Conservation (phyloP, 192 early-diverging fungal genomes). For the Backusella tuberculispora region DNA sequence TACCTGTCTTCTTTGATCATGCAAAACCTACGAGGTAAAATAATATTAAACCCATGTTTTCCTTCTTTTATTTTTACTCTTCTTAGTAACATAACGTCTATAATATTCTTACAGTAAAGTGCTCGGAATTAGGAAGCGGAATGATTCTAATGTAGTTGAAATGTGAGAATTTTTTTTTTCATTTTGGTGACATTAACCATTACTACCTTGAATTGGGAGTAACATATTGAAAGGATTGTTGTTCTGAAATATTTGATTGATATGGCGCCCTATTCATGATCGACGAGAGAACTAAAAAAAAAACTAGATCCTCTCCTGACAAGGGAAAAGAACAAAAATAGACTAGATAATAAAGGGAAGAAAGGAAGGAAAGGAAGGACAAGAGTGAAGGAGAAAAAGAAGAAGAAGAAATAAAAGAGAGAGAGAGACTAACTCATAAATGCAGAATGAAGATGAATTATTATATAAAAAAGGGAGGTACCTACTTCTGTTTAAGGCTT, state of each 20-base stretch:
- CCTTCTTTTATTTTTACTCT: not conserved
- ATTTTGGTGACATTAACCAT: not conserved
- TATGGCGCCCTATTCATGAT: not conserved
- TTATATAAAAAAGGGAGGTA: constrained; percentile 9
- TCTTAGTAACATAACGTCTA: not conserved
- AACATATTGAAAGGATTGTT: constrained; percentile 20
- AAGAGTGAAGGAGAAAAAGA: not conserved
- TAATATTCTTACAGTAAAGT: not conserved
- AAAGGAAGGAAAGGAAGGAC: constrained; percentile 10
- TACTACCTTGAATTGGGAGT: constrained; percentile 35
- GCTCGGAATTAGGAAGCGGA: constrained; percentile 14
- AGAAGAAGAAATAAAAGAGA: not conserved
- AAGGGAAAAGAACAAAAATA: not conserved
- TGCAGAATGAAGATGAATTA: constrained; percentile 12
- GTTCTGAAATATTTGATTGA: not conserved
- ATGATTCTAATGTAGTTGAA: constrained; percentile 9
- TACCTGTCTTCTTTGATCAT: constrained; percentile 21
- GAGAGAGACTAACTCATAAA: constrained; percentile 6
- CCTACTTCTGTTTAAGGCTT: constrained; percentile 12
- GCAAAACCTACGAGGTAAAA: not conserved
- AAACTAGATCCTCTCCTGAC: not conserved
- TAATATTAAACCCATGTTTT: constrained; percentile 2
- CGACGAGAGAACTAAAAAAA: not conserved
- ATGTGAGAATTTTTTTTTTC: not conserved
- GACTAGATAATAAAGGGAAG: not conserved